Evolutionary conservation across 2,329 filamentous ascomycete species (phyloP), one percentile per base, ranked within the genome.

Genomic region (Talaromyces sp.): DNA sequence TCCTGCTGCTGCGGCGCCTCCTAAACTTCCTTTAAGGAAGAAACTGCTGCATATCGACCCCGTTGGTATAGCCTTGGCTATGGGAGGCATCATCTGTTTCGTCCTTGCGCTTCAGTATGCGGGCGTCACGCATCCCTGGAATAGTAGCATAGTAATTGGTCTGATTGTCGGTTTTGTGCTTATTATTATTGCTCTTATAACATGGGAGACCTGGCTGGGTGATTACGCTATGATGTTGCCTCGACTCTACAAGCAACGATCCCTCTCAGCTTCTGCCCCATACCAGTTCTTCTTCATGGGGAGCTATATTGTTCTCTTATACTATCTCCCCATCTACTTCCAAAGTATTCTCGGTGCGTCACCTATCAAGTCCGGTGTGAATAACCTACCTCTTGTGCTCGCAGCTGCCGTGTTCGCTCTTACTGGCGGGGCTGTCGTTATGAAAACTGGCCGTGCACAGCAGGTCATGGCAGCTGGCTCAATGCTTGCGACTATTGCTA

Each of bases 301-400:
- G 6, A 62, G 67, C 21, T 64, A 68, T 46, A 69, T 65, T 40
- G 53, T 69, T 11, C 75, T 70, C 59, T 65, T 71, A 9, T 71
- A 76, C 62, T 68, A 60, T 28, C 25, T 28, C 4, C 25, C 25
- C 25, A 28, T 28, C 25, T 28, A 28, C 7, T 28, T 28, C 25
- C 51, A 53, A 33, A 39, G 35, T 8, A 19, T 53, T 8, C 17
- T 37, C 60, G 31, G 31, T 53, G 66, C 64, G 8, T 67, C 60
- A 10, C 65, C 76, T 1, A 63, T 67, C 19, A 53, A 61, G 28
- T 73, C 69, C 10, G 77, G 76, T 21, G 66, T 78, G n/a, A 64
- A 67, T 39, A 78, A 75, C 53, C 63, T 78, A 5, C 71, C 77
- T n/a, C 62, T 76, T 19, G 70, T 79, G 6, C 57, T 78, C 9